Evolutionary conservation across 208 protist genomes (phyloP), one percentile per base, ranked within the genome.

Genomic region (Blastocrithidia nonstop): DNA sequence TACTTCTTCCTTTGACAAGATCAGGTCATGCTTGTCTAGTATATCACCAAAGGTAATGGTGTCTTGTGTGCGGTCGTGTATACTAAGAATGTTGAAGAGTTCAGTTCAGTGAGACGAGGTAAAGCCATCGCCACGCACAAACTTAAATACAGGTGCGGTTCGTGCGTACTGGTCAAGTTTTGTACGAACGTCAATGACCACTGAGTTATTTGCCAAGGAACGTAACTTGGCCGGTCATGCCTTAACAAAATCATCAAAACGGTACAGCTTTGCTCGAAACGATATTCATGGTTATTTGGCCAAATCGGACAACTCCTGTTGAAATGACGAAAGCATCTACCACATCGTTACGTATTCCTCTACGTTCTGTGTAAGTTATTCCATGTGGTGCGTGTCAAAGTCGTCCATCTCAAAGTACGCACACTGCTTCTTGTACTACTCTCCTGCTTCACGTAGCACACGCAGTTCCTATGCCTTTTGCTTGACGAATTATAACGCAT

Each of bases 201-300:
- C 84, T 4, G 79, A 65, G 48, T 83, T 91, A 2, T 64, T 45
- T 6, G 61, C 59, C 26, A 89, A 56, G 37, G 77, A 74, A 52
- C 81, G 81, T 38, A 95, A 41, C 57, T 78, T 77, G 36, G 91
- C 89, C 28, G 71, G 56, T 95, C 95, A 98, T n/a, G 78, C 25
- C 45, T 73, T 73, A 16, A 94, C 66, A 61, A 96, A 97, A 54
- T 97, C 94, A 32, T 96, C 94, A 47, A 98, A 96, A n/a, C 79
- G 62, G 62, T 86, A 95, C 28, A 86, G 35, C 54, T 95, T 95
- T 6, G 72, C 54, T 31, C 94, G 74, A 57, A 98, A 95, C 26
- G 66, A 80, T 55, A 98, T 77, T 95, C 96, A 98, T 7, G 81
- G 48, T 57, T 97, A 85, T 17, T 56, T 39, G 25, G 63, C 58